These are phyloP conservation scores for Collybiopsis luxurians DNA, from an alignment of 768 basidiomycete genomes.

Conservation along the genomic window DNA sequence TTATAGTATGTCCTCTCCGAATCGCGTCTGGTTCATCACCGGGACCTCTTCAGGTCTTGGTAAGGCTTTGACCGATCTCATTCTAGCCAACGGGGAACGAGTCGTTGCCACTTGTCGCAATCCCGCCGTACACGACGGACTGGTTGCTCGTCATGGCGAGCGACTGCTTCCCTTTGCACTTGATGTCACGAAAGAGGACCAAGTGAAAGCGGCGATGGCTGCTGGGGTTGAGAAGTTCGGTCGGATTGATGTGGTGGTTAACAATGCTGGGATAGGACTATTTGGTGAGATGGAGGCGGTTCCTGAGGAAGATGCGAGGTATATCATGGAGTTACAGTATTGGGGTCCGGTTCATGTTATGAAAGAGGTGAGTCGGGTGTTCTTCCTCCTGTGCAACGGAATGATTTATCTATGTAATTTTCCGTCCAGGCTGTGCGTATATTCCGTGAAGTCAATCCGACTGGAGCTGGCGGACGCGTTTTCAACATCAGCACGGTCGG, in stretches of 20 bases:
- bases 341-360: conserved; percentile 42
- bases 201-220: conserved; percentile 33
- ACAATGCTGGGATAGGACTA: conserved; percentile 39
- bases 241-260: conserved; percentile 42
- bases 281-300: conserved; percentile 34
- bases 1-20: background rate
- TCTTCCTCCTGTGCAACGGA: conserved; percentile 7
- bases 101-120: conserved; percentile 31
- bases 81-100: conserved; percentile 26
- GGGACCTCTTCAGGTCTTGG: conserved; percentile 32
- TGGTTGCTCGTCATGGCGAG: conserved; percentile 16
- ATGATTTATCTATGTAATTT: background rate
- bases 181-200: conserved; percentile 25
- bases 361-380: conserved; percentile 24
- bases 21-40: conserved; percentile 18
- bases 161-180: conserved; percentile 27
- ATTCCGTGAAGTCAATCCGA: conserved; percentile 23
- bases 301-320: conserved; percentile 28
- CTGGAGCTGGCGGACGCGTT: conserved; percentile 20
- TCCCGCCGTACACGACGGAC: conserved; percentile 17
- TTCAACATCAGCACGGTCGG: conserved; percentile 31
- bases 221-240: conserved; percentile 33
- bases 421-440: conserved; percentile 7
- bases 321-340: conserved; percentile 39
- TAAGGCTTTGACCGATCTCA: conserved; percentile 23